Percentiles rank a stretch among this genome's conserved stretches.
Evolutionary conservation across 73 alveolate species (phyloP).

Genomic region (Breviolum minutum): DNA sequence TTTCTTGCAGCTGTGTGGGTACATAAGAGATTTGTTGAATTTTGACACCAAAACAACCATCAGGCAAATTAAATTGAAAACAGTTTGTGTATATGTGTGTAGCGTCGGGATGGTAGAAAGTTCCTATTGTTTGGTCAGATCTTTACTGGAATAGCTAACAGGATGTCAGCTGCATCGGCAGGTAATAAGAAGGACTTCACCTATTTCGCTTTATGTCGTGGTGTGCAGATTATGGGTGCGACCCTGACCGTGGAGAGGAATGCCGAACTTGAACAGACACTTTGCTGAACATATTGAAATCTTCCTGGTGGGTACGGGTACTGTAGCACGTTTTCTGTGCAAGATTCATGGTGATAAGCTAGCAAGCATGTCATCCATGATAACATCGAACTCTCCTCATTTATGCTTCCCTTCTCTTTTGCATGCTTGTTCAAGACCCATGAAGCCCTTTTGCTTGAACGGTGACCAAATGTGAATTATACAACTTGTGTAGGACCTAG

Average conservation of each 20-base stretch:
- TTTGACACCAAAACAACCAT: background rate
- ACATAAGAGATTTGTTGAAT: no score
- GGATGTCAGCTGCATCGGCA: background rate
- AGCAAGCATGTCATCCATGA: background rate
- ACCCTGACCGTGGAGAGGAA: conserved; percentile 94
- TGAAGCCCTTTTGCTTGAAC: background rate
- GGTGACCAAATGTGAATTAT: no score
- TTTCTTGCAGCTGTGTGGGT: no score
- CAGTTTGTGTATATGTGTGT: background rate
- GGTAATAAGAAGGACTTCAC: conserved; percentile 81
- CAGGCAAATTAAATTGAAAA: background rate
- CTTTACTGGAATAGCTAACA: no score
- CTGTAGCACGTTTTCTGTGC: background rate
- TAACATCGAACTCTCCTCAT: background rate
- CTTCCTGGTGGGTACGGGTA: background rate
- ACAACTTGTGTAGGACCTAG: no score
- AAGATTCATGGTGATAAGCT: background rate
- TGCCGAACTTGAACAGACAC: conserved; percentile 86
- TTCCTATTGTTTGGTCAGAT: no score
- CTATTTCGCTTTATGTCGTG: conserved; percentile 82
- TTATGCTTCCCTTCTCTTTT: background rate
- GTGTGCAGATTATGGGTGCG: conserved; percentile 89
- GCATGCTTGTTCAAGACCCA: no score
- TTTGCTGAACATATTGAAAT: background rate
- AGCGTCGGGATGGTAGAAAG: background rate